phyloP scores from a whole-genome alignment of 148 eudicot genomes.

The Cornus florida region DNA sequence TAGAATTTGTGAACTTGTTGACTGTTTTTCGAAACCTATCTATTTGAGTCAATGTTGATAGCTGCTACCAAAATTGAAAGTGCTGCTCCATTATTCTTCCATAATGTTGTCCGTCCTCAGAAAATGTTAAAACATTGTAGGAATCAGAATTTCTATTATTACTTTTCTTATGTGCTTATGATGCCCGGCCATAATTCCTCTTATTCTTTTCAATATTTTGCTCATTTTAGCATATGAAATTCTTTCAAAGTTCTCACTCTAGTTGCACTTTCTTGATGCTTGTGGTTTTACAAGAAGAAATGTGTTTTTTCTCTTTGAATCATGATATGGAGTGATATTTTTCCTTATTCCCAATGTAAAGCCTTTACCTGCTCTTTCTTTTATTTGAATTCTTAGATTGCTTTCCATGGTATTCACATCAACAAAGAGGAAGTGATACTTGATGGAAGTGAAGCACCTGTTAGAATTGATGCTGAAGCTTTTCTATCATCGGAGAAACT shows the following conservation, averaged over 20 bases:
- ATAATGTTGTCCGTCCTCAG: background rate
- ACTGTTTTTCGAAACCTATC: background rate
- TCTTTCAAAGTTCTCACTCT: background rate
- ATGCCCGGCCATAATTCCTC: background rate
- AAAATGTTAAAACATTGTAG: background rate
- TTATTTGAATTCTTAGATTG: constrained; percentile 47
- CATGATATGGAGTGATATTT: background rate
- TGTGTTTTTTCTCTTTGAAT: background rate
- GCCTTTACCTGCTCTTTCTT: background rate
- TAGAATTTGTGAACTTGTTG: background rate
- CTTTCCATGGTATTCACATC: constrained; percentile 80
- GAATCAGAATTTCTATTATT: background rate
- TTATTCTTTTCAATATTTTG: background rate
- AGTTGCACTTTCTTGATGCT: background rate
- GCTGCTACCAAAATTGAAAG: background rate
- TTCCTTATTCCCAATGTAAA: constrained; percentile 1
- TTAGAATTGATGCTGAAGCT: constrained; percentile 72
- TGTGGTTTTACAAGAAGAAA: background rate
- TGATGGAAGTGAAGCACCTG: constrained; percentile 93
- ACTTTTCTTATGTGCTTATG: background rate
- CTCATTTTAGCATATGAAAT: background rate
- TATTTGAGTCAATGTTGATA: background rate
- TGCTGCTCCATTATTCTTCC: background rate
- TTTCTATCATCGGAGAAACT: constrained; percentile 81
- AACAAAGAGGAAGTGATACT: constrained; percentile 75